A percentile compares a stretch with the other conserved stretches of the same genome.
Conservation (phyloP, 2,329 filamentous ascomycete genomes). For the Delphinella strobiligena region DNA sequence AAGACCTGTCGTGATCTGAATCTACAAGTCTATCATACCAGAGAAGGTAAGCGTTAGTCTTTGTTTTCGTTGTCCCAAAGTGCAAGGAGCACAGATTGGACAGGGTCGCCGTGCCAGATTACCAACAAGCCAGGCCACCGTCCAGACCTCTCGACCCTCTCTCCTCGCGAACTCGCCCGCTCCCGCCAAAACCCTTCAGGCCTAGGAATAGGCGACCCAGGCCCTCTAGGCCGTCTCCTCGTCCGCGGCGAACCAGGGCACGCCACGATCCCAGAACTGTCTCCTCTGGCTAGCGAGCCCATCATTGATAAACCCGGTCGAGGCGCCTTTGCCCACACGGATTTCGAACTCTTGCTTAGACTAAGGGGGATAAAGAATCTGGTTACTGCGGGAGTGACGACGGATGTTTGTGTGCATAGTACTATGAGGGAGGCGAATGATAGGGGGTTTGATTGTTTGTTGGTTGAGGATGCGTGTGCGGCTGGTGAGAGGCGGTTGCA, state of each 20-base stretch:
- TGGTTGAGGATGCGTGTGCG: conserved; percentile 38
- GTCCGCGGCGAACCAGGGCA: conserved; percentile 47
- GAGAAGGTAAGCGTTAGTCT: too few species aligned
- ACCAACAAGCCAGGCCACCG: conserved; percentile 43
- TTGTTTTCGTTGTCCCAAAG: too few species aligned
- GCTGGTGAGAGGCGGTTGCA: conserved; percentile 31
- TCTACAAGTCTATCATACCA: neutral
- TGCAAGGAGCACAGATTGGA: too few species aligned
- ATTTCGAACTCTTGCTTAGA: conserved; percentile 40
- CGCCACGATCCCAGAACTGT: conserved; percentile 43
- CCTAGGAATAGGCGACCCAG: conserved; percentile 39
- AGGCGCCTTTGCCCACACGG: conserved; percentile 42
- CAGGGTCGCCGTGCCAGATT: conserved; percentile 23
- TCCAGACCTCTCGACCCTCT: conserved; percentile 44
- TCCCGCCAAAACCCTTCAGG: conserved; percentile 39
- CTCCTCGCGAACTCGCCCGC: conserved; percentile 40
- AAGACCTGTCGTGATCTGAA: neutral
- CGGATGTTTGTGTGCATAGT: conserved; percentile 43
- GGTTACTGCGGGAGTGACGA: conserved; percentile 42
- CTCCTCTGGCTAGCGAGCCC: conserved; percentile 34
- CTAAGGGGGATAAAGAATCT: conserved; percentile 41
- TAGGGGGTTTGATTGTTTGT: conserved; percentile 41
- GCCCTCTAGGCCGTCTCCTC: conserved; percentile 46
- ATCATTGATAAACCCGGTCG: conserved; percentile 45
- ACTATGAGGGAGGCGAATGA: conserved; percentile 46